Evolutionary conservation across 257 asterid genomes (phyloP).

Genomic region (Solanum rostratum): DNA sequence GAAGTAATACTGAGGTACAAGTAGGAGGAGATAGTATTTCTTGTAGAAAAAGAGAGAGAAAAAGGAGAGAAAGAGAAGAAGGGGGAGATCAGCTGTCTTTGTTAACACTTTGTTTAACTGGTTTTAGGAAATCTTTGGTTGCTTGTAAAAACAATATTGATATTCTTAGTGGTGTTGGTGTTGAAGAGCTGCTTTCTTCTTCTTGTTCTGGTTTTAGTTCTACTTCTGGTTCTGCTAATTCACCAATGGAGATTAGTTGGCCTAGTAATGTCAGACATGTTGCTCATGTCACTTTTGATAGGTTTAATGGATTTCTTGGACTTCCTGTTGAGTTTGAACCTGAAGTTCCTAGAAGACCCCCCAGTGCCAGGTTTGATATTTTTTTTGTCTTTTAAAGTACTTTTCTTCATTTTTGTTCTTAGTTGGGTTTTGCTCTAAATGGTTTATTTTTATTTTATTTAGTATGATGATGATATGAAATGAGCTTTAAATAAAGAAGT

Average conservation of each 20-base stretch:
- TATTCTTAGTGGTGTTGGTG: not conserved
- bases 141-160: constrained; percentile 21
- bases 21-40: constrained; percentile 1
- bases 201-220: not conserved
- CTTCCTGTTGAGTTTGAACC: constrained; percentile 65
- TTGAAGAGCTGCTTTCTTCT: constrained; percentile 17
- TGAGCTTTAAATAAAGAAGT: not conserved
- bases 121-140: constrained; percentile 35
- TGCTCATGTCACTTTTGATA: constrained; percentile 53
- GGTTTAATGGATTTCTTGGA: constrained; percentile 53
- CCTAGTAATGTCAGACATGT: constrained; percentile 55
- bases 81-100: constrained; percentile 32
- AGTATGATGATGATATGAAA: not conserved
- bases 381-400: not conserved
- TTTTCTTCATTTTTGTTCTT: not conserved
- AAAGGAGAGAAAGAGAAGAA: constrained; percentile 25
- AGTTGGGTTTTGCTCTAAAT: not conserved
- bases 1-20: constrained; percentile 9
- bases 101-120: constrained; percentile 26
- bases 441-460: not conserved
- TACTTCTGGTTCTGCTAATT: not conserved
- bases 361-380: constrained; percentile 44
- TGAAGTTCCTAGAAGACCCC: constrained; percentile 52
- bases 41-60: constrained; percentile 12
- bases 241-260: constrained; percentile 30